Evolutionary conservation across 2,329 filamentous ascomycete genomes (phyloP), one percentile per base, ranked within the genome.

Genomic region (Diaporthe sp.): DNA sequence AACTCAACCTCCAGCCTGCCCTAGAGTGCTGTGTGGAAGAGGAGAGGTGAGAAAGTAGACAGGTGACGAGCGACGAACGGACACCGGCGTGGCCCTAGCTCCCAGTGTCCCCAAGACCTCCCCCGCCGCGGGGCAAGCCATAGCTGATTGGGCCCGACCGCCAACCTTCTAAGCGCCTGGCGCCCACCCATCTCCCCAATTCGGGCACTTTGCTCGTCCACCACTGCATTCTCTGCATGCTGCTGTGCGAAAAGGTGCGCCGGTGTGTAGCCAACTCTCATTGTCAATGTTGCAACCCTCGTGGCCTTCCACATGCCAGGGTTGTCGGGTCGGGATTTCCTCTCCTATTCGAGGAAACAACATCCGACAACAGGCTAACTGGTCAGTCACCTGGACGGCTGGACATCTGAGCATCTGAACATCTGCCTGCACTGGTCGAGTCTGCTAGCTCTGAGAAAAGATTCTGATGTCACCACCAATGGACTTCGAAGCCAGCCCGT

Each of bases 141-240:
- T 12, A 8, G 17, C 32, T 63, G 70, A 71, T 71, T 71, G 70
- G 70, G 35, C 39, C 35, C 56, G 27, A 8, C 12, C 10, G 7
- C 17, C 15, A 50, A 25, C 32, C 12, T 53, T 53, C 66, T 71
- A 71, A 71, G 70, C 70, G 70, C 70, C 70, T 27, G 70, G 35
- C 56, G 70, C 27, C 70, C 70, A 71, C 70, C 56, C 70, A 53
- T 4, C 32, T 30, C 35, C 56, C 35, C 22, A 53, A 51, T 66
- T 37, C 12, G n/a, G 56, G 56, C 27, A 17, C 44, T 63, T 32
- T 32, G 15, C n/a, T 58, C 56, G 25, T 51, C 70, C 63, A 53
- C 27, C 44, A 53, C 63, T 66, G 50, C 70, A 63, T 53, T 53
- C 9, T 12, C 25, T 71, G 70, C 56, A 63, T 15, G 27, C 25